Conservation (phyloP, 2,329 filamentous ascomycete species). For the Claviceps maximensis region DNA sequence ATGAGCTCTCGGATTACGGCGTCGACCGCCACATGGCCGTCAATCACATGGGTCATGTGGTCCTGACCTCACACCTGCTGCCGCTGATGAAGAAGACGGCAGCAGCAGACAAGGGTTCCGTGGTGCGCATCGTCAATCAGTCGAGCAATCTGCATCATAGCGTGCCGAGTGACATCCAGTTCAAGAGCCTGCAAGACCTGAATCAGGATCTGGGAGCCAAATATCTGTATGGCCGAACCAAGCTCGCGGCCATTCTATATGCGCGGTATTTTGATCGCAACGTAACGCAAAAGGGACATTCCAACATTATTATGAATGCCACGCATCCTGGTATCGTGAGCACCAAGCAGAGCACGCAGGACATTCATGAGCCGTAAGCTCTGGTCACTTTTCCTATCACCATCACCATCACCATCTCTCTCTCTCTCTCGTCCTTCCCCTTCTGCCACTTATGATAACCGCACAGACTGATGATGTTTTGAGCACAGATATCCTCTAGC, state of each 20-base stretch:
- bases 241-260: background rate
- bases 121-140: background rate
- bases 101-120: background rate
- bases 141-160: background rate
- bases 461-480: background rate
- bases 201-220: background rate
- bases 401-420: too few species aligned
- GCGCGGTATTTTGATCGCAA: slow-evolving; percentile 1
- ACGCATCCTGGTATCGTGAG: slow-evolving; percentile 1
- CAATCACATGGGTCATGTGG: background rate
- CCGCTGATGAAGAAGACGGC: slow-evolving; percentile 1
- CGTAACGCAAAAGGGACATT: background rate
- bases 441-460: too few species aligned
- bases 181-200: background rate
- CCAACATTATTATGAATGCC: background rate
- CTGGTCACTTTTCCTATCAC: background rate
- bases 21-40: slow-evolving; percentile 1
- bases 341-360: background rate
- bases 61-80: background rate
- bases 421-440: background rate
- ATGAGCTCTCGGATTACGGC: background rate
- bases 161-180: background rate
- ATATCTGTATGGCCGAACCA: background rate
- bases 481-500: slow-evolving; percentile 1
- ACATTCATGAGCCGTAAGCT: background rate